A percentile compares a stretch with the other conserved stretches of the same genome.
Conservation (phyloP, 83 land plant genomes). For the Picea abies region DNA sequence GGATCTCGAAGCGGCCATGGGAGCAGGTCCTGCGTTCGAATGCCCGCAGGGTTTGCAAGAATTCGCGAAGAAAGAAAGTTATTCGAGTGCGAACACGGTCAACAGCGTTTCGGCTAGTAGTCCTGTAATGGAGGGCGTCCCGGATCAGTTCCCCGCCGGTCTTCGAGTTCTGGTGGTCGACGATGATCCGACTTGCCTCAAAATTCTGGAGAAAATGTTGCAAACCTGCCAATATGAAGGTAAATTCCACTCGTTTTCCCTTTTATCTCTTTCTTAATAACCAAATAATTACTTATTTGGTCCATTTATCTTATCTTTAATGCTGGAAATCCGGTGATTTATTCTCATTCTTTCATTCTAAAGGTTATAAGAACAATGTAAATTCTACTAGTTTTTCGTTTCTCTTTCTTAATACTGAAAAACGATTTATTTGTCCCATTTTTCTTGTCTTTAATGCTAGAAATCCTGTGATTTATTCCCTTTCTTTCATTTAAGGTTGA, state of each 20-base stretch:
- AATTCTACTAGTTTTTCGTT: too few species aligned
- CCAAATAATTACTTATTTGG: too few species aligned
- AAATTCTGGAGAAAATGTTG: slow-evolving; percentile 63
- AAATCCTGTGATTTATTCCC: too few species aligned
- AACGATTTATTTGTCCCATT: too few species aligned
- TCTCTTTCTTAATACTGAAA: too few species aligned
- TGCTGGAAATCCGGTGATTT: too few species aligned
- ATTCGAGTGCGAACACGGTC: not conserved
- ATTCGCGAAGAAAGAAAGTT: slow-evolving; percentile 8
- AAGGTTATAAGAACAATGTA: too few species aligned
- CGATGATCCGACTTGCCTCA: slow-evolving; percentile 65
- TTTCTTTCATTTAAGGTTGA: too few species aligned
- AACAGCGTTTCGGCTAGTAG: not conserved
- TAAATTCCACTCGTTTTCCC: slow-evolving; percentile 4
- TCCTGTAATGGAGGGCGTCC: slow-evolving; percentile 5
- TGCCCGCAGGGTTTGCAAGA: slow-evolving; percentile 7
- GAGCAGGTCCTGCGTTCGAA: slow-evolving; percentile 4
- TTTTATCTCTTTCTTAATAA: too few species aligned
- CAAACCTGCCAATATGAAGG: slow-evolving; percentile 63
- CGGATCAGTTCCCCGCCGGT: slow-evolving; percentile 54
- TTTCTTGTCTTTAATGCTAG: too few species aligned
- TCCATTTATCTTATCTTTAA: too few species aligned
- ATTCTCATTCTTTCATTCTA: too few species aligned
- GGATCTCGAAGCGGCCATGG: slow-evolving; percentile 13
- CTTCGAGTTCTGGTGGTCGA: slow-evolving; percentile 67